phyloP scores from a whole-genome alignment of 225 moss, liverwort and hornwort species.

The Polytrichum commune region DNA sequence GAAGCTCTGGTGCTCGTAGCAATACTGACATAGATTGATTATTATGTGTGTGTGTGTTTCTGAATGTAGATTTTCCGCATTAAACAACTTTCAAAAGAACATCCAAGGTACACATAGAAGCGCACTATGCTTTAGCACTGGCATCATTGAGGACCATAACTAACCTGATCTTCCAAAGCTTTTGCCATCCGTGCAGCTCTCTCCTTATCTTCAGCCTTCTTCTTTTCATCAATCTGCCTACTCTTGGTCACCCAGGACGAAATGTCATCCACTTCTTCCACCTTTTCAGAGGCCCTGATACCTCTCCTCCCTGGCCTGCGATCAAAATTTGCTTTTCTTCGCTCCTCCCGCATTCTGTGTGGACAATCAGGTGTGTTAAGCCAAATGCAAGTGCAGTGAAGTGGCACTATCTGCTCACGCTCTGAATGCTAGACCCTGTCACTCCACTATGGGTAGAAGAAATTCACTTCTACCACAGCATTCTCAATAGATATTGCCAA shows the following conservation, averaged over 20 bases:
- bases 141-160: conserved; percentile 1
- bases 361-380: background rate
- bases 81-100: too few relatives aligned
- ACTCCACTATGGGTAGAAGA: too few relatives aligned
- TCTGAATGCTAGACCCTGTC: too few relatives aligned
- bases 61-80: too few relatives aligned
- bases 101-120: too few relatives aligned
- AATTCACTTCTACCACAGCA: too few relatives aligned
- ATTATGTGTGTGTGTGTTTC: too few relatives aligned
- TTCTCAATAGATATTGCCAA: too few relatives aligned
- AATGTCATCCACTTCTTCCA: conserved; percentile 68
- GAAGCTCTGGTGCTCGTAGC: too few relatives aligned
- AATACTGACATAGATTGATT: too few relatives aligned
- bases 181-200: conserved; percentile 96
- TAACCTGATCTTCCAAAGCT: conserved; percentile 85
- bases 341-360: conserved; percentile 63
- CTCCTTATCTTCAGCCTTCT: conserved; percentile 75
- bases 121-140: too few relatives aligned
- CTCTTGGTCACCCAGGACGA: conserved; percentile 90
- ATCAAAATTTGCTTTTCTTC: conserved; percentile 59
- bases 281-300: conserved; percentile 52
- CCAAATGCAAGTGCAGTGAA: background rate
- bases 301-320: conserved; percentile 48
- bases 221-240: conserved; percentile 77
- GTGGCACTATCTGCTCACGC: too few relatives aligned